phyloP scores from a whole-genome alignment of 192 early-diverging fungal species.

The Umbelopsis sp. region DNA sequence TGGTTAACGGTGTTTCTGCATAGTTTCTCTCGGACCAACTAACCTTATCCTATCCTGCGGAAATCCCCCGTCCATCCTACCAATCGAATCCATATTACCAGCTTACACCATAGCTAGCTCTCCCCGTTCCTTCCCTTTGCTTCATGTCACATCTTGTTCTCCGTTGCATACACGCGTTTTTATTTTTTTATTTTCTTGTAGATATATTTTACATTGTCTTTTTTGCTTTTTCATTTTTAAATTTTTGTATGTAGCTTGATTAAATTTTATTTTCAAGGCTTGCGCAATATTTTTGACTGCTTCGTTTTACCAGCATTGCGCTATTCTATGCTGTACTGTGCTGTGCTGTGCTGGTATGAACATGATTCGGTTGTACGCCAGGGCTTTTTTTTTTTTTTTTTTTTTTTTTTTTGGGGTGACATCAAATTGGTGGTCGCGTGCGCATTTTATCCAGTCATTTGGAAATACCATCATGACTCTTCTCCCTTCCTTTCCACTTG shows the following conservation, averaged over 20 bases:
- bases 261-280: no score
- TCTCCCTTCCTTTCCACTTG: background rate
- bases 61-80: no score
- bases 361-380: no score
- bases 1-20: background rate
- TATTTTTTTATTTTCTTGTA: background rate
- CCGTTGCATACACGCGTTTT: background rate
- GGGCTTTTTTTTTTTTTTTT: background rate
- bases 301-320: background rate
- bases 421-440: slow-evolving; percentile 10
- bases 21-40: background rate
- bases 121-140: no score
- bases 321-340: no score
- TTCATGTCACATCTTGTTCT: background rate
- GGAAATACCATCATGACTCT: background rate
- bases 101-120: no score
- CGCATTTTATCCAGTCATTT: background rate
- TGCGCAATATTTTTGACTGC: no score
- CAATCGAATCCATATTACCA: no score
- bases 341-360: no score
- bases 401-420: background rate
- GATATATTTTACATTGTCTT: background rate
- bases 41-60: background rate
- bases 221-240: no score
- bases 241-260: no score